Conservation (phyloP, 176 grass and related monocot species). For the Oryza meyeriana region DNA sequence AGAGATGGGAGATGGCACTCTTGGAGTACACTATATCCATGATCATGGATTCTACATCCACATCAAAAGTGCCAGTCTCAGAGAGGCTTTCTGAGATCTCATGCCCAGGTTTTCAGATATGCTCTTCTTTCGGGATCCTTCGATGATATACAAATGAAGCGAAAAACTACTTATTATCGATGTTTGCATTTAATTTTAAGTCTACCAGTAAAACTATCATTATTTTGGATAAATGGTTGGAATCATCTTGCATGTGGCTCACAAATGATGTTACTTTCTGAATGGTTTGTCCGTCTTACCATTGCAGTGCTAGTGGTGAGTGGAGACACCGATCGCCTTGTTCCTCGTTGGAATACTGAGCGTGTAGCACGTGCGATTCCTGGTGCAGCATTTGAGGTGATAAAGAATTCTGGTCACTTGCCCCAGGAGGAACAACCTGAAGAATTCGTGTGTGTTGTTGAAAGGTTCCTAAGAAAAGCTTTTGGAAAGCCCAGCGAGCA, state of each 20-base stretch:
- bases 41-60: slow-evolving; percentile 57
- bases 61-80: slow-evolving; percentile 56
- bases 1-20: slow-evolving; percentile 91
- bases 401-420: slow-evolving; percentile 80
- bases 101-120: slow-evolving; percentile 60
- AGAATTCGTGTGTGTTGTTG: slow-evolving; percentile 63
- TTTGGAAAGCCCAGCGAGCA: slow-evolving; percentile 43
- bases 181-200: neutral
- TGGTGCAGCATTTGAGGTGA: slow-evolving; percentile 63
- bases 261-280: neutral
- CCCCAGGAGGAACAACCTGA: slow-evolving; percentile 84
- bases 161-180: neutral
- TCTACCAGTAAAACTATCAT: neutral
- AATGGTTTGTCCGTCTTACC: neutral
- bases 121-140: neutral
- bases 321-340: slow-evolving; percentile 72
- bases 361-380: slow-evolving; percentile 57
- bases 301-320: slow-evolving; percentile 80
- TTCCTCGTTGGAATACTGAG: slow-evolving; percentile 81
- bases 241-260: neutral
- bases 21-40: slow-evolving; percentile 78
- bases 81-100: slow-evolving; percentile 78
- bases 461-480: slow-evolving; percentile 52
- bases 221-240: neutral
- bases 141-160: neutral